Percentiles rank a stretch among this genome's conserved stretches.
These are phyloP conservation scores for Clonostachys chloroleuca DNA, from an alignment of 2,329 filamentous ascomycete genomes.

Conservation along the genomic window DNA sequence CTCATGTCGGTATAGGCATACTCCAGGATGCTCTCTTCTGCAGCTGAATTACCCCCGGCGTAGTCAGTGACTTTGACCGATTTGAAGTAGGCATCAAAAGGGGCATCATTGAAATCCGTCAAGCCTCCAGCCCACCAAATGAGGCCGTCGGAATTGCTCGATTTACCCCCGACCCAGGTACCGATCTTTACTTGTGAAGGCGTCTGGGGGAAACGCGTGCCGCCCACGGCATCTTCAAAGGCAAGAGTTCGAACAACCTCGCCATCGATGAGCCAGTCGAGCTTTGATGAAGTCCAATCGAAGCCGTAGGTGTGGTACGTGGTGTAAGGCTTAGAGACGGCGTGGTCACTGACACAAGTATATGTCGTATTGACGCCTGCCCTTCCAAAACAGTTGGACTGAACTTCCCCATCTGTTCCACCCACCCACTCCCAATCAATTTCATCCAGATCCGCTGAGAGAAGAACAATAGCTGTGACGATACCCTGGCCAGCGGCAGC, in stretches of 20 bases:
- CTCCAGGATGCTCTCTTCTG: conserved; percentile 34
- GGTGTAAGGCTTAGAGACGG: conserved; percentile 49
- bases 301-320: conserved; percentile 62
- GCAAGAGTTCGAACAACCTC: conserved; percentile 56
- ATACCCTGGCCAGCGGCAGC: conserved; percentile 79
- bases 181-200: conserved; percentile 70
- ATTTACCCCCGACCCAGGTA: conserved; percentile 58
- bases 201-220: conserved; percentile 64
- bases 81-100: conserved; percentile 54
- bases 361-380: conserved; percentile 64
- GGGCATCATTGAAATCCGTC: conserved; percentile 45
- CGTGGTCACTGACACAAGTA: conserved; percentile 62
- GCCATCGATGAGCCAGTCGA: conserved; percentile 64
- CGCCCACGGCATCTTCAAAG: conserved; percentile 52
- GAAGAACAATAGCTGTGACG: conserved; percentile 83
- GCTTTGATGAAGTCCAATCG: conserved; percentile 61
- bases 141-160: conserved; percentile 61
- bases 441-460: conserved; percentile 81
- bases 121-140: conserved; percentile 66
- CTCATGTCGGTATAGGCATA: conserved; percentile 47
- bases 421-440: conserved; percentile 98
- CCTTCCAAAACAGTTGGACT: conserved; percentile 84
- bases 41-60: conserved; percentile 38
- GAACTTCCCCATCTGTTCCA: conserved; percentile 66
- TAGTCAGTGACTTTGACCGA: conserved; percentile 49